These are phyloP conservation scores for sorghum (Sorghum bicolor) DNA, from an alignment of 176 grass and related monocot species.

Conservation along the genomic window Sorghum_bicolor_NCBIv3 NC_012877.2:22133501-22134000, in stretches of 20 bases:
- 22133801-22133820: conserved; percentile 26
- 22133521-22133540: conserved; percentile 1
- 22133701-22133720: conserved; percentile 98
- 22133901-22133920: conserved; percentile 13
- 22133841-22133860: background rate
- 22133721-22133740: conserved; percentile 92
- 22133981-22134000: conserved; percentile 18
- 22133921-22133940: conserved; percentile 10
- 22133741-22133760: conserved; percentile 98
- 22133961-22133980: conserved; percentile 14
- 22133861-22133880: background rate
- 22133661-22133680: conserved; percentile 99
- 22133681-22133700: conserved; percentile 97
- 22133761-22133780: conserved; percentile 94
- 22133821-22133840: background rate
- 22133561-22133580: conserved; percentile 6
- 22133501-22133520: background rate
- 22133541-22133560: background rate
- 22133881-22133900: background rate
- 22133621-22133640: conserved; percentile 76
- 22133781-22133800: conserved; percentile 36
- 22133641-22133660: conserved; percentile 88
- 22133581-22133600: conserved; percentile 1
- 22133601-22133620: conserved; percentile 26
- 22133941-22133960: conserved; percentile 11